A percentile compares a stretch with the other conserved stretches of the same genome.
These are phyloP conservation scores for Coniella vitis DNA, from an alignment of 2,329 filamentous ascomycete genomes.

Conservation along the genomic window DNA sequence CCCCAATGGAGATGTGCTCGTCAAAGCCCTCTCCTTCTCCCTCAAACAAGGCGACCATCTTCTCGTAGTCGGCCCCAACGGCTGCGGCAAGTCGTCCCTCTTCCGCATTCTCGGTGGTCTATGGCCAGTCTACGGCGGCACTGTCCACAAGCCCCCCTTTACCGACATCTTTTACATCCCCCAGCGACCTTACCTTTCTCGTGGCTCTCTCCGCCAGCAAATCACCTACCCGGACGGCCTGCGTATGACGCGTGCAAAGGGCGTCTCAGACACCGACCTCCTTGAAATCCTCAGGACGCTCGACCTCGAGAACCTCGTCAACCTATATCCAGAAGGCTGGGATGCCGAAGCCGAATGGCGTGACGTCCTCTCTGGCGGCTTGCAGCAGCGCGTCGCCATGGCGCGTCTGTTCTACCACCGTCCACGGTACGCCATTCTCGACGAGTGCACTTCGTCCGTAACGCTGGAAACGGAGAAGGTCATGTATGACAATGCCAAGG, in stretches of 20 bases:
- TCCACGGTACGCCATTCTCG: constrained; percentile 88
- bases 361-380: constrained; percentile 82
- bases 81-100: constrained; percentile 91
- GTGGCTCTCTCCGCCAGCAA: constrained; percentile 88
- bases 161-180: constrained; percentile 97
- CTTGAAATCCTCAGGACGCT: constrained; percentile 69
- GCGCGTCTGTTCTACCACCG: constrained; percentile 90
- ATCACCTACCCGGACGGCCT: constrained; percentile 92
- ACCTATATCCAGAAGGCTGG: constrained; percentile 71
- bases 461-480: constrained; percentile 89
- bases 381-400: constrained; percentile 96
- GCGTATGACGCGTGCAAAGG: constrained; percentile 78
- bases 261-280: constrained; percentile 75
- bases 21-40: constrained; percentile 78
- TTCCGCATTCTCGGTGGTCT: constrained; percentile 94
- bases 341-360: constrained; percentile 96
- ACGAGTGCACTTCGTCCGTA: constrained; percentile 94
- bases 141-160: constrained; percentile 83
- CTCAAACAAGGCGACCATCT: constrained; percentile 84
- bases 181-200: constrained; percentile 86
- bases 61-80: constrained; percentile 91
- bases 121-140: constrained; percentile 96
- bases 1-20: constrained; percentile 89
- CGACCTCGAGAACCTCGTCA: constrained; percentile 75
- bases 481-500: constrained; percentile 97